Percentiles rank a stretch among this genome's conserved stretches.
phyloP scores from a whole-genome alignment of 345 rosid species.

The Corchorus olitorius region DNA sequence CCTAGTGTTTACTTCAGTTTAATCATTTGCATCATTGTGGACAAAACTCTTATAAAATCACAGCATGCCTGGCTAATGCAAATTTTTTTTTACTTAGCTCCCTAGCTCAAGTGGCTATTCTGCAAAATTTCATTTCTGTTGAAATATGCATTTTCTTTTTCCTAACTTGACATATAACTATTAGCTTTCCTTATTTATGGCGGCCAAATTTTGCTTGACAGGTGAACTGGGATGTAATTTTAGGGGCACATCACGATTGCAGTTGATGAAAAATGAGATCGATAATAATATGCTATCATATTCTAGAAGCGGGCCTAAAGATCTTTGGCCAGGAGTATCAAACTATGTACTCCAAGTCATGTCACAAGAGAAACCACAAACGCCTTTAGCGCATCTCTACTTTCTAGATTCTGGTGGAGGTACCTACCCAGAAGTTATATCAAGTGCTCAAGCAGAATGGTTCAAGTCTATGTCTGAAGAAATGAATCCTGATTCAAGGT shows the following conservation, averaged over 20 bases:
- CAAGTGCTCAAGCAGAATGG: constrained; percentile 81
- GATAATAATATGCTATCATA: constrained; percentile 46
- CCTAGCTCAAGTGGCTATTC: neutral
- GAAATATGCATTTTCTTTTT: neutral
- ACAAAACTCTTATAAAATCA: neutral
- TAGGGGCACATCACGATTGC: constrained; percentile 55
- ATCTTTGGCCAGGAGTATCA: constrained; percentile 86
- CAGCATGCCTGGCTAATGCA: neutral
- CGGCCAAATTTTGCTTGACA: constrained; percentile 13
- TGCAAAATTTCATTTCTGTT: neutral
- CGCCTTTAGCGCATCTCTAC: constrained; percentile 55
- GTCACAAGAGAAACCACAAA: constrained; percentile 36
- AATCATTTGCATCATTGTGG: neutral
- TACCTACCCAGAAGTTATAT: constrained; percentile 79
- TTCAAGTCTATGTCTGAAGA: constrained; percentile 50
- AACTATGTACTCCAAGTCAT: constrained; percentile 62
- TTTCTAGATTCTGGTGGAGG: constrained; percentile 96
- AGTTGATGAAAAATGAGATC: constrained; percentile 58
- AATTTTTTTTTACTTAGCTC: neutral
- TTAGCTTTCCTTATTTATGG: constrained; percentile 10
- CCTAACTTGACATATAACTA: constrained; percentile 2
- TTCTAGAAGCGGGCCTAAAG: constrained; percentile 57
- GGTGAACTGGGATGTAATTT: constrained; percentile 51
- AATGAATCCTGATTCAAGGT: constrained; percentile 75
- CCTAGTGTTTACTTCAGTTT: neutral